phyloP scores from a whole-genome alignment of 768 basidiomycete genomes.

The Podaxis mareebaensis region DNA sequence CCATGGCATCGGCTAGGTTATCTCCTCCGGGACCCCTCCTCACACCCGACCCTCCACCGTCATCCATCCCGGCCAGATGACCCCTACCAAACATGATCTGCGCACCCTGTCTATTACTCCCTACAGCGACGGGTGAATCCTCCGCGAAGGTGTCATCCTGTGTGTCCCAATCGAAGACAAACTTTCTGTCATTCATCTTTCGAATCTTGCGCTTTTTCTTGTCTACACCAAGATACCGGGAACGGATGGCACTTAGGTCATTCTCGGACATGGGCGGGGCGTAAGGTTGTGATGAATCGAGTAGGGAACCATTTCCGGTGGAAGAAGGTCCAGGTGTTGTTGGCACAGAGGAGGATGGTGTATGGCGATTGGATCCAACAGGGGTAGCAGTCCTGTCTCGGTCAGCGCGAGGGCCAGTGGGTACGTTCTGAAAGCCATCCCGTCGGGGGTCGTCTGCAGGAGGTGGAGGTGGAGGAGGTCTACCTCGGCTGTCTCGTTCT shows the following conservation, averaged over 20 bases:
- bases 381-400: slow-evolving; percentile 46
- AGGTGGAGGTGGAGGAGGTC: slow-evolving; percentile 36
- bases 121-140: slow-evolving; percentile 72
- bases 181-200: slow-evolving; percentile 94
- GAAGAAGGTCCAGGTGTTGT: slow-evolving; percentile 36
- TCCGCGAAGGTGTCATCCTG: slow-evolving; percentile 90
- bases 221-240: slow-evolving; percentile 92
- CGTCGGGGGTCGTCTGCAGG: slow-evolving; percentile 33
- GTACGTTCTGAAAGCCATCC: slow-evolving; percentile 64
- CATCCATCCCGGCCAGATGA: slow-evolving; percentile 84
- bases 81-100: slow-evolving; percentile 90
- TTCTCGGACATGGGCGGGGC: slow-evolving; percentile 74
- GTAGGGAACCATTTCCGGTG: slow-evolving; percentile 34
- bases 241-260: slow-evolving; percentile 82
- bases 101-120: slow-evolving; percentile 74
- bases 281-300: slow-evolving; percentile 38
- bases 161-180: slow-evolving; percentile 99
- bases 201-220: slow-evolving; percentile 94
- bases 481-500: slow-evolving; percentile 14
- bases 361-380: slow-evolving; percentile 7
- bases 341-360: slow-evolving; percentile 47
- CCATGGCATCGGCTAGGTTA: slow-evolving; percentile 79
- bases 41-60: slow-evolving; percentile 53
- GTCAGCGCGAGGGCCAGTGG: slow-evolving; percentile 84
- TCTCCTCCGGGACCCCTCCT: slow-evolving; percentile 35